Conservation (phyloP, 2,329 filamentous ascomycete genomes). For the Aspergillus eucalypticola region DNA sequence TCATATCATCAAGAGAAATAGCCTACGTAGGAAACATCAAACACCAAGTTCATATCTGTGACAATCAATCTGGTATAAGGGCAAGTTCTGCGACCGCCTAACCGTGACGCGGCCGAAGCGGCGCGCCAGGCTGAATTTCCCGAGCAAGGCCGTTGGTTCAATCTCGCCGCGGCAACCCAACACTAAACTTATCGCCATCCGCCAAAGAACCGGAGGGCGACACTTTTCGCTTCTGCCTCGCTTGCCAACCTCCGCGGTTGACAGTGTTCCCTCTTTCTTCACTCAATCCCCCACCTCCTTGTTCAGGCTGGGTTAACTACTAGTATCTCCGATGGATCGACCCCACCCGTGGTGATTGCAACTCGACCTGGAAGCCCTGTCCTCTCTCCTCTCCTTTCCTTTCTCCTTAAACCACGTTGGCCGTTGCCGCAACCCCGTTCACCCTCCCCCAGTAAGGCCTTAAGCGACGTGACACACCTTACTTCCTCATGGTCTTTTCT, state of each 20-base stretch:
- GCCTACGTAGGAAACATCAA: background rate
- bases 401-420: constrained; percentile 12
- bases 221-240: constrained; percentile 8
- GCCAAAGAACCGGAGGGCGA: constrained; percentile 1
- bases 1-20: background rate
- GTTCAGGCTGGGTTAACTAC: background rate
- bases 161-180: constrained; percentile 14
- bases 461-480: constrained; percentile 13
- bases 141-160: constrained; percentile 10
- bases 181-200: constrained; percentile 9
- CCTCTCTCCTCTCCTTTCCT: constrained; percentile 1
- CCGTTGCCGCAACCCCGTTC: background rate
- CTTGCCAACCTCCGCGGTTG: constrained; percentile 1
- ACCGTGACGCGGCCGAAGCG: constrained; percentile 12
- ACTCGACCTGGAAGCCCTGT: constrained; percentile 10
- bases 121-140: constrained; percentile 20
- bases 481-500: constrained; percentile 9
- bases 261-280: background rate
- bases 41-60: background rate
- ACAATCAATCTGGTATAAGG: background rate
- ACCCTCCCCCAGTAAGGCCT: background rate
- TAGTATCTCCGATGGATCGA: constrained; percentile 17
- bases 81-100: constrained; percentile 14
- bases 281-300: background rate
- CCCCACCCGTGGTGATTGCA: constrained; percentile 17